A percentile compares a stretch with the other conserved stretches of the same genome.
Conservation (phyloP, 371 early-diverging fungal species). For the Nematocida minor region DNA sequence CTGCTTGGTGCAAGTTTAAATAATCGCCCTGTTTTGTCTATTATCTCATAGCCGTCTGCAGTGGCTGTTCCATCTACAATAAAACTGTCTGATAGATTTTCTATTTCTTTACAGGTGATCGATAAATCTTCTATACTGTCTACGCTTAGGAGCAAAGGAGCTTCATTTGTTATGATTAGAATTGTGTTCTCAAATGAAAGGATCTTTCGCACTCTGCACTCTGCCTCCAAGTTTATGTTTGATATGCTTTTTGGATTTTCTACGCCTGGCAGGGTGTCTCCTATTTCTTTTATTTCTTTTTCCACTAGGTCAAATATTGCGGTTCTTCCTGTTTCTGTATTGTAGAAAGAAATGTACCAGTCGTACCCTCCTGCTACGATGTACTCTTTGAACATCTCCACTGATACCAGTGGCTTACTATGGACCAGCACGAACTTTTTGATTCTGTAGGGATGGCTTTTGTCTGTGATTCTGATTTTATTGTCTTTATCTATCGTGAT, state of each 20-base stretch:
- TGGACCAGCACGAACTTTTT: constrained; percentile 22
- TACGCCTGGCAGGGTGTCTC: constrained; percentile 12
- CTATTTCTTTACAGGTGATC: not conserved
- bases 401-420: constrained; percentile 11
- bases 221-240: not conserved
- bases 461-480: constrained; percentile 31
- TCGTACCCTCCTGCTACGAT: constrained; percentile 46
- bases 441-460: constrained; percentile 2
- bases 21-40: not conserved
- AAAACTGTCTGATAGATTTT: not conserved
- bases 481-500: constrained; percentile 42
- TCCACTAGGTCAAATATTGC: not conserved
- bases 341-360: constrained; percentile 24
- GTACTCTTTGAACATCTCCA: not conserved
- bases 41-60: not conserved
- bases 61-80: not conserved
- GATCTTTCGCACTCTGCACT: constrained; percentile 16
- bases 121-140: not conserved
- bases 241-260: not conserved
- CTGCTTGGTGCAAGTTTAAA: not conserved
- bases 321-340: not conserved
- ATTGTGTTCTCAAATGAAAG: not conserved
- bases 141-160: not conserved
- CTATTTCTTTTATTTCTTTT: not conserved
- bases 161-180: not conserved